These are phyloP conservation scores for Bruguiera hainesii DNA, from an alignment of 441 rosid species.

Conservation along the genomic window DNA sequence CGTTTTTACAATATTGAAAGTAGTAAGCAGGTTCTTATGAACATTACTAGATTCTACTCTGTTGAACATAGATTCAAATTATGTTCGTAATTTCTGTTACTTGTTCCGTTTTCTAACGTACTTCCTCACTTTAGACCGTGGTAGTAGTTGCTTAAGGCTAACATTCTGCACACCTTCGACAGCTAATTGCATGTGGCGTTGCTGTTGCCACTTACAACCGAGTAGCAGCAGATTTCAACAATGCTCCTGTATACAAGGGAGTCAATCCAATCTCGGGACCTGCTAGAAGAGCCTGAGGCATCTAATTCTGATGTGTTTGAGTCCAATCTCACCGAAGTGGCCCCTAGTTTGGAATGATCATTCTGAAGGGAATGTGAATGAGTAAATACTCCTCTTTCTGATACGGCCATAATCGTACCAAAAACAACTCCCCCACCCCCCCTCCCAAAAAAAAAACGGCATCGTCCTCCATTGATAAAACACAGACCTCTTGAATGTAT, in stretches of 20 bases:
- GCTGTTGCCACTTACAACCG: slow-evolving; percentile 78
- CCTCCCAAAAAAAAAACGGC: neutral
- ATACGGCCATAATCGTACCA: slow-evolving; percentile 6
- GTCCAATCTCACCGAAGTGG: slow-evolving; percentile 91
- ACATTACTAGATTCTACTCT: no score
- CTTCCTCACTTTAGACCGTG: neutral
- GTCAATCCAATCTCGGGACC: slow-evolving; percentile 59
- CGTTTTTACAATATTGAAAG: no score
- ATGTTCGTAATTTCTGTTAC: neutral
- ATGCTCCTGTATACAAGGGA: slow-evolving; percentile 90
- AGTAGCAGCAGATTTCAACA: slow-evolving; percentile 86
- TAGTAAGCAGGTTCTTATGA: no score
- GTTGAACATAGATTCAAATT: no score
- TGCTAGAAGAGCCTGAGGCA: slow-evolving; percentile 69
- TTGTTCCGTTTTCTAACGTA: neutral
- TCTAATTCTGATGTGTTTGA: slow-evolving; percentile 77
- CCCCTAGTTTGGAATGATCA: slow-evolving; percentile 76
- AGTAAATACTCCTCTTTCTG: neutral
- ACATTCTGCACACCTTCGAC: slow-evolving; percentile 17
- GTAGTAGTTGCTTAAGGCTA: neutral
- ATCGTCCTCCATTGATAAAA: slow-evolving; percentile 16
- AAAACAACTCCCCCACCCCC: neutral
- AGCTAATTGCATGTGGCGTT: slow-evolving; percentile 72
- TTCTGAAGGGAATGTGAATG: slow-evolving; percentile 10
- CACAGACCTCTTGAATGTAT: slow-evolving; percentile 18